These are phyloP conservation scores for Fusarium falciforme DNA, from an alignment of 2,329 filamentous ascomycete species.

Conservation along the genomic window DNA sequence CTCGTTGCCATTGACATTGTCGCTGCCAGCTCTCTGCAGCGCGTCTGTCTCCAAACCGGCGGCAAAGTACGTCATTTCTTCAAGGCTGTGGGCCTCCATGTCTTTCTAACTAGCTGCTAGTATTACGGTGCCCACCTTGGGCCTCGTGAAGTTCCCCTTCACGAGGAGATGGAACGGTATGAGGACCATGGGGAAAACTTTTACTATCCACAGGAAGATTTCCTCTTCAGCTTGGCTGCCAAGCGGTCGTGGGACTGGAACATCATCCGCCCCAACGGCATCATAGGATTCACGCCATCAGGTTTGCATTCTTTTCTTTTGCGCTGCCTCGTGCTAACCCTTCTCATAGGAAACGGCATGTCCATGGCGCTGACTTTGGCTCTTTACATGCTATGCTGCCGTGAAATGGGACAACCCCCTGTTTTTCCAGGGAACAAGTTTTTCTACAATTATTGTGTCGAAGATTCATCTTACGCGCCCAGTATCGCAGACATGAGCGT, in stretches of 20 bases:
- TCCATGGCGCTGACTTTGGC: constrained; percentile 29
- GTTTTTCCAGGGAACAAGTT: constrained; percentile 30
- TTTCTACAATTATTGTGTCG: constrained; percentile 20
- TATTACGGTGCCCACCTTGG: constrained; percentile 32
- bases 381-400: constrained; percentile 27
- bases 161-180: constrained; percentile 28
- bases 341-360: constrained; percentile 25
- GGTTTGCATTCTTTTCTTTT: background rate
- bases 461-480: constrained; percentile 26
- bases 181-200: constrained; percentile 34
- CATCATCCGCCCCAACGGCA: constrained; percentile 29
- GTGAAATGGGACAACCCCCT: constrained; percentile 18
- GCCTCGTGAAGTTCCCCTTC: constrained; percentile 25
- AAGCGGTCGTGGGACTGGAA: constrained; percentile 33
- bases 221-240: constrained; percentile 20
- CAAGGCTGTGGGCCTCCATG: background rate
- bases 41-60: constrained; percentile 29
- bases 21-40: constrained; percentile 22
- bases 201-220: constrained; percentile 31
- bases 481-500: constrained; percentile 13
- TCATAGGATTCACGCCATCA: constrained; percentile 30
- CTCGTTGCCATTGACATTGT: constrained; percentile 27
- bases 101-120: background rate
- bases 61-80: constrained; percentile 18
- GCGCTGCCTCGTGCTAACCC: background rate